phyloP scores from a whole-genome alignment of 371 early-diverging fungal species.

The Syncephalastrum sp. region DNA sequence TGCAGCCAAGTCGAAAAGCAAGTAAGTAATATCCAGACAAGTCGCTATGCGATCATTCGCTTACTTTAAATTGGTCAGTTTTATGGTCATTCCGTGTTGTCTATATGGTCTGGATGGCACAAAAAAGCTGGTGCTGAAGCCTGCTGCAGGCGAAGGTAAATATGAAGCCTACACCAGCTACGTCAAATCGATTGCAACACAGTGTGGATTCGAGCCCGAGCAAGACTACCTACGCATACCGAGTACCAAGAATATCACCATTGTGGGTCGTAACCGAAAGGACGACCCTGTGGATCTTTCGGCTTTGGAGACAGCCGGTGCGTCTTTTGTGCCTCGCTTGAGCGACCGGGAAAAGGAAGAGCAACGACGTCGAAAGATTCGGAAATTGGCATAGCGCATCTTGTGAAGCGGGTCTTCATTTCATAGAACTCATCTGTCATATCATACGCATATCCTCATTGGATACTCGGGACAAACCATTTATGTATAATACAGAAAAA shows the following conservation, averaged over 20 bases:
- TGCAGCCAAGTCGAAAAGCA: constrained; percentile 63
- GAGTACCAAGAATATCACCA: constrained; percentile 84
- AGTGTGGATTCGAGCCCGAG: constrained; percentile 66
- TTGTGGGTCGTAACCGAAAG: constrained; percentile 60
- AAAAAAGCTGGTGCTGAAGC: constrained; percentile 39
- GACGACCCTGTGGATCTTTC: constrained; percentile 10
- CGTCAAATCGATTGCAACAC: constrained; percentile 51
- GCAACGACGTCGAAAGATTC: constrained; percentile 17
- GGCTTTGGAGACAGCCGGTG: constrained; percentile 31
- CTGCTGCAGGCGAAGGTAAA: constrained; percentile 56
- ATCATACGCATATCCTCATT: too few species aligned
- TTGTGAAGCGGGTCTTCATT: too few species aligned
- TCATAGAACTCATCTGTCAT: too few species aligned
- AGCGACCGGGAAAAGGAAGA: constrained; percentile 61
- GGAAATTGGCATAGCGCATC: too few species aligned
- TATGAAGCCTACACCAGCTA: constrained; percentile 74
- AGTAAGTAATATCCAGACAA: constrained; percentile 45
- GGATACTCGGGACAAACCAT: too few species aligned
- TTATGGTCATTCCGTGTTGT: constrained; percentile 84
- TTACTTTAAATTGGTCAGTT: constrained; percentile 34
- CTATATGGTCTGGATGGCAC: constrained; percentile 72
- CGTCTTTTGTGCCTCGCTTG: constrained; percentile 54
- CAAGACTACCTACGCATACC: constrained; percentile 82
- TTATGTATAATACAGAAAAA: too few species aligned
- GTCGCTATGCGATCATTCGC: constrained; percentile 57